Base-by-base conservation (phyloP, 306 rosid species). In the Sophora flavescens region DNA sequence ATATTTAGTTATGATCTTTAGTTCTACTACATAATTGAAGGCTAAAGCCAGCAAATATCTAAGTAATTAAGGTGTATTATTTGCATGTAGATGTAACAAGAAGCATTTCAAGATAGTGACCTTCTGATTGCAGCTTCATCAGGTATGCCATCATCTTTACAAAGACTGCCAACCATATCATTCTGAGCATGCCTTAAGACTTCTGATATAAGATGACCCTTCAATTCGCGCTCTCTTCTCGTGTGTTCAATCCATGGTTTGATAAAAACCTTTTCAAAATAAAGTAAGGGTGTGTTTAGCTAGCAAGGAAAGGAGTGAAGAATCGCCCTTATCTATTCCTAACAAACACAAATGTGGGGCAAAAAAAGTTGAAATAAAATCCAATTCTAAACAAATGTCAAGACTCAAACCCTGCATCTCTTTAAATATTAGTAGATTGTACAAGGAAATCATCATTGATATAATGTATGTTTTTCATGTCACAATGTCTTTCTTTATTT, bases 231-330 rank as follows among this genome's bases (percentile, higher is more conserved):
- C 53, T 78, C 71, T 48, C 36, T 70, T 42, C 71, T 78, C 0
- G 6, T 50, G 56, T 69, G 75, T 62, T 76, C 62, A 38, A 79
- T 63, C 84, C 86, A 86, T 44, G 86, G 84, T 76, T 67, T 77
- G 76, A 79, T 38, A 6, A 74, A 60, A 47, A n/a, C 70, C 78
- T 74, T 1, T 4, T 73, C 10, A 61, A n/a, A 32, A 32, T 33
- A 32, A 8, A 15, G 45, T 8, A 36, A 39, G 70, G 28, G 15
- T n/a, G 48, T 3, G 3, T 2, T 15, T 16, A n/a, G 15, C 2
- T 16, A 62, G 47, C 18, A 62, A 62, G 28, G 48, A 62, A 62
- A 52, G 10, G 26, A 52, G 28, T 52, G 10, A 52, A 52, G 10
- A 15, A 16, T 22, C 26, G 3, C 58, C 17, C 10, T 52, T n/a